Percentiles rank a stretch among this genome's conserved stretches.
phyloP scores from a whole-genome alignment of 257 asterid genomes.

The Gentiana dahurica region DNA sequence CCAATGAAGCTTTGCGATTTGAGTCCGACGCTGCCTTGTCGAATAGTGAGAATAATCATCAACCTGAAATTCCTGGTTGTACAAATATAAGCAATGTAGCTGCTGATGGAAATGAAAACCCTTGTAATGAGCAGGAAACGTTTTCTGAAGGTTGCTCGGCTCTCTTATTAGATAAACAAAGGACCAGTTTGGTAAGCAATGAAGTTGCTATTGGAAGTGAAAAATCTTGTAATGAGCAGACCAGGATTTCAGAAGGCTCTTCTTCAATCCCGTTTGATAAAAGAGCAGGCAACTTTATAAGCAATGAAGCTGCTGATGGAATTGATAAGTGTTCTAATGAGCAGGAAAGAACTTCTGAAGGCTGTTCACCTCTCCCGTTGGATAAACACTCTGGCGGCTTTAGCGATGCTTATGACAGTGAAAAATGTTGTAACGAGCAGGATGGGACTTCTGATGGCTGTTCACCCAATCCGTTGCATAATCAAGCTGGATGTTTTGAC shows the following conservation, averaged over 20 bases:
- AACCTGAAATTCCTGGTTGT: constrained; percentile 11
- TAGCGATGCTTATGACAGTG: no score
- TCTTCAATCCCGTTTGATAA: no score
- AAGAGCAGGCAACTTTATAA: not conserved
- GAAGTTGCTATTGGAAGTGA: no score
- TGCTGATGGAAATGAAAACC: constrained; percentile 19
- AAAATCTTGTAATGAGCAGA: no score
- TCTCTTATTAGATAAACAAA: constrained; percentile 19
- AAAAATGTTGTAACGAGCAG: constrained; percentile 12
- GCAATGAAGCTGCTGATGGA: constrained; percentile 15
- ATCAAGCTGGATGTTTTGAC: constrained; percentile 20
- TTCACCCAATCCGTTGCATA: constrained; percentile 18
- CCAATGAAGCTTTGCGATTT: constrained; percentile 9
- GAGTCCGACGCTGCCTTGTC: constrained; percentile 15
- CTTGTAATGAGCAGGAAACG: constrained; percentile 15
- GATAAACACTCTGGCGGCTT: no score
- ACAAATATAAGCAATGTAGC: constrained; percentile 6
- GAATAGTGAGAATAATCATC: constrained; percentile 9
- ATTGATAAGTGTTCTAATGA: constrained; percentile 11
- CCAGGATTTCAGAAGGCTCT: no score
- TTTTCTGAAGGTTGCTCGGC: constrained; percentile 14
- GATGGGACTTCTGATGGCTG: constrained; percentile 13
- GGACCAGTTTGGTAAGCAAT: not conserved
- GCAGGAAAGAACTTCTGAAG: constrained; percentile 6
- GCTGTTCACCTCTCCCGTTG: no score